Percentiles rank a stretch among this genome's conserved stretches.
These are phyloP conservation scores for Echites panduratus DNA, from an alignment of 257 asterid species.

Conservation along the genomic window DNA sequence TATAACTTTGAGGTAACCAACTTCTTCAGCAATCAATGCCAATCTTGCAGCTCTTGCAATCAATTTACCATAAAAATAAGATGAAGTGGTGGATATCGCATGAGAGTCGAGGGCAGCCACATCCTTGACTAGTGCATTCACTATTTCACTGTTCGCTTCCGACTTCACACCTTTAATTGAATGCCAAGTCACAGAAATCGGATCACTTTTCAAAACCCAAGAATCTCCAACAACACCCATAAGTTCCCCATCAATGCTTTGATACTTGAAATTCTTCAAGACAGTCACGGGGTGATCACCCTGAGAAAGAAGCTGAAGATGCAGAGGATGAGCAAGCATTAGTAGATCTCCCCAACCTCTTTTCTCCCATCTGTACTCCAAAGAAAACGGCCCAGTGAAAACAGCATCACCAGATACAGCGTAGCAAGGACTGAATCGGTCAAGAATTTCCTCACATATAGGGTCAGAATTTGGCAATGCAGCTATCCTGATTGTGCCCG, in stretches of 20 bases:
- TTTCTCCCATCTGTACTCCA: constrained; percentile 85
- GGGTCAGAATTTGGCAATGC: constrained; percentile 52
- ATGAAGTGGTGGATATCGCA: constrained; percentile 52
- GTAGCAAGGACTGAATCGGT: constrained; percentile 69
- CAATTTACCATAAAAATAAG: constrained; percentile 77
- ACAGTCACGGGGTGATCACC: constrained; percentile 39
- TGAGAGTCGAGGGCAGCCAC: constrained; percentile 49
- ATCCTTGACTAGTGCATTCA: constrained; percentile 53
- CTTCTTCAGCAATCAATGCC: constrained; percentile 90
- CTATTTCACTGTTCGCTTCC: constrained; percentile 44
- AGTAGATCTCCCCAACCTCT: constrained; percentile 84
- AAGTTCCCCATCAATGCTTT: constrained; percentile 82
- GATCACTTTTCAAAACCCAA: constrained; percentile 71
- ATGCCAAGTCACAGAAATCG: constrained; percentile 84
- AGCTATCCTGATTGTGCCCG: constrained; percentile 69
- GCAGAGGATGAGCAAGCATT: constrained; percentile 97
- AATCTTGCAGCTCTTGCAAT: constrained; percentile 93
- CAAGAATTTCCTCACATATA: constrained; percentile 45
- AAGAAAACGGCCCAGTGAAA: constrained; percentile 48
- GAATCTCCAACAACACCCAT: constrained; percentile 89
- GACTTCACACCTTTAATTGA: constrained; percentile 65
- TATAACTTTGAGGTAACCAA: constrained; percentile 52
- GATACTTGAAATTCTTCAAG: constrained; percentile 60
- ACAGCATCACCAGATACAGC: constrained; percentile 64
- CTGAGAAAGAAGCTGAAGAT: constrained; percentile 54